Evolutionary conservation across 352 stramenopile species (phyloP), one percentile per base, ranked within the genome.

Genomic region (Peronospora tabacina): DNA sequence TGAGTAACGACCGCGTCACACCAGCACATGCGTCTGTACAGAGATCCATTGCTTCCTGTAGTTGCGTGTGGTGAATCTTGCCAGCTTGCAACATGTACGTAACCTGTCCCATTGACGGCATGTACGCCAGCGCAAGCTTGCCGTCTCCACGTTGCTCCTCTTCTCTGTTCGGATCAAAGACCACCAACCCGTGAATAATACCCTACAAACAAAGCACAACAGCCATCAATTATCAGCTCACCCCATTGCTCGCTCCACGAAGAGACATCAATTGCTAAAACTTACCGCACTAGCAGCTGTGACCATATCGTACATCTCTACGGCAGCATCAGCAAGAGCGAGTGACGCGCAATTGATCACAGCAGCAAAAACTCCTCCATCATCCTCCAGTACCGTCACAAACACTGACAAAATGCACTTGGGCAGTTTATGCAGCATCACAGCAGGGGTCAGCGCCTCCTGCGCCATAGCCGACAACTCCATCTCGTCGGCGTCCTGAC

Each of bases 251-350:
- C 20, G 5, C 41, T 36, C 12, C 13, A 39, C 16, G 2, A 28
- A 1, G 9, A 17, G 15, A 26, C 5, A 47, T 6, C 24, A 33
- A 37, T 32, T 17, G 10, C 28, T 44, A 19, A 33, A 49, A 68
- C 66, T 46, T 16, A 78, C 79, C 20, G 79, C 87, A 46, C 58
- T 83, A 9, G 83, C 69, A 5, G 83, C 75, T 19, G 86, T 85
- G 26, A 96, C 86, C 20, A 96, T 68, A 61, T 96, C 87, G 44
- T 87, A 92, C 70, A 96, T 92, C 64, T 96, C 87, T n/a, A 96
- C 82, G 0, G 82, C 85, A 6, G 84, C 85, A 42, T 96, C 83
- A 7, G 82, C 79, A 5, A 96, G 68, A 17, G 87, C 87, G 22
- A 96, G 65, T 16, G 85, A 96, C 24, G 87, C 87, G 36, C 74